Evolutionary conservation across 75 land plant genomes (phyloP).

Genomic region (Sequoiadendron giganteum): DNA sequence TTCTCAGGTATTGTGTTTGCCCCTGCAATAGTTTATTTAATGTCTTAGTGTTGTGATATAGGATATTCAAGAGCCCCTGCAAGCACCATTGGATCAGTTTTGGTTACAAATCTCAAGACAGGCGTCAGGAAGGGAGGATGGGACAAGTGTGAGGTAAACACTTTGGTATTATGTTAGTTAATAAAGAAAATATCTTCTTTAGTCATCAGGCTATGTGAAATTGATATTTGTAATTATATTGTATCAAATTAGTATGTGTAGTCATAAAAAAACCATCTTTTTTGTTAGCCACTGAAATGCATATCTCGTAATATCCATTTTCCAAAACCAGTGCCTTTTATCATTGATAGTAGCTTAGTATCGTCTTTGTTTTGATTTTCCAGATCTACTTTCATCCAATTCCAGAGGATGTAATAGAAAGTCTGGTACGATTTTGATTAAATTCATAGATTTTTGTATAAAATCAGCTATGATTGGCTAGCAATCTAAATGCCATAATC

Average conservation of each 20-base stretch:
- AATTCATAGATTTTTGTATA: background rate
- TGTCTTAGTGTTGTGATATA: slow-evolving; percentile 17
- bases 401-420: slow-evolving; percentile 84
- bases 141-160: slow-evolving; percentile 74
- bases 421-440: slow-evolving; percentile 41
- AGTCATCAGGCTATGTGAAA: background rate
- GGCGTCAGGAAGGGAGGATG: slow-evolving; percentile 67
- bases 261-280: background rate
- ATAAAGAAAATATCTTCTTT: background rate
- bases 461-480: background rate
- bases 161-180: background rate
- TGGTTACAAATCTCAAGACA: slow-evolving; percentile 80
- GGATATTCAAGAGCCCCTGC: slow-evolving; percentile 90
- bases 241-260: background rate
- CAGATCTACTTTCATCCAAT: slow-evolving; percentile 90
- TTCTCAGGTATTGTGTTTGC: background rate
- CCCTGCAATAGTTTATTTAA: background rate
- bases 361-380: slow-evolving; percentile 1
- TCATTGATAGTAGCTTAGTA: background rate
- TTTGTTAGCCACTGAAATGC: background rate
- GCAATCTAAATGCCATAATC: slow-evolving; percentile 4
- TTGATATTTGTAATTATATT: background rate
- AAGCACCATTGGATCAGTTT: slow-evolving; percentile 74
- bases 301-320: background rate
- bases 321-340: background rate